Base-by-base conservation (phyloP, 495 filamentous ascomycete genomes). In the Articulospora tetracladia region DNA sequence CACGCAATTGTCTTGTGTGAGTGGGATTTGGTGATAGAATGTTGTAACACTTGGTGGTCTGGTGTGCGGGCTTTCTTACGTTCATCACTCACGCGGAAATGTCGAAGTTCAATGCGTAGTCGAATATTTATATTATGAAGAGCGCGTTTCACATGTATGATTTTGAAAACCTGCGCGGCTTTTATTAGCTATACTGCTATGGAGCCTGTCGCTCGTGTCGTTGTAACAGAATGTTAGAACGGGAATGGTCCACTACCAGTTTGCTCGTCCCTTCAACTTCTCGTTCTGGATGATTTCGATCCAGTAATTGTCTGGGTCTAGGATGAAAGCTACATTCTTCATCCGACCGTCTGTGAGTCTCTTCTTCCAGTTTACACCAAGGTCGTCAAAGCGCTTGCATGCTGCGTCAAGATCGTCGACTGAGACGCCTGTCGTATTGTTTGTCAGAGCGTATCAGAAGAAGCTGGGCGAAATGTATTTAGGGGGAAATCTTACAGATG, bases 261-360 rank as follows among this genome's bases (percentile, higher is more conserved):
- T 78, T 32, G 72, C 72, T 30, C 70, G 74, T 28, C 68, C 74
- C 69, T 80, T 82, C 50, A 82, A 58, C 23, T 73, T 71, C 70
- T 83, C 74, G 59, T 84, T 84, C 23, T 96, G 91, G 53, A 96
- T 84, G 55, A 96, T 76, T 77, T 98, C 92, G 58, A 96, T 83
- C 90, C 91, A 94, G 70, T 96, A 96, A 25, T 84, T 85, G 74
- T 98, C 94, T 0, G 94, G 94, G 70, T 98, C 93, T 11, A 96
- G 77, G 22, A 97, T 71, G 71, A 97, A 97, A 0, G 94, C 94
- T n/a, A 97, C 86, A 68, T 92, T 89, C 81, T 89, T 92, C 92
- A 96, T 96, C 41, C 89, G 79, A 0, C 92, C 93, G 59, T 97
- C 92, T 17, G 87, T 93, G 58, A 98, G 81, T 63, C 90, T 79